Conservation (phyloP, 306 rosid genomes). For the Cucurbita maxima region DNA sequence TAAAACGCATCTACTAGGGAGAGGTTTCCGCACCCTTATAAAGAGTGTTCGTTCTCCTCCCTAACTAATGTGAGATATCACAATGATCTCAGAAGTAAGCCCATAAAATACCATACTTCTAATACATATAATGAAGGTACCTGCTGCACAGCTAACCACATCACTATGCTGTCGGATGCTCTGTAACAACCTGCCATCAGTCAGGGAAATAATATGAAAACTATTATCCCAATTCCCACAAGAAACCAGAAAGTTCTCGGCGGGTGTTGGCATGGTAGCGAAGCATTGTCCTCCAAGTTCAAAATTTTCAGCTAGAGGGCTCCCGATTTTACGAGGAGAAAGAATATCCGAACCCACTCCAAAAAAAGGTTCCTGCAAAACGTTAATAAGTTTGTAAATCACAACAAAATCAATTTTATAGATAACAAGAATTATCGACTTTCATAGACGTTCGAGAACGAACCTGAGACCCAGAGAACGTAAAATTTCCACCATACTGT, state of each 20-base stretch:
- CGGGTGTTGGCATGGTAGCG: constrained; percentile 62
- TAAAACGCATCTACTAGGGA: no score
- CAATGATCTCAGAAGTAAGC: neutral
- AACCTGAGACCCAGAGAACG: constrained; percentile 90
- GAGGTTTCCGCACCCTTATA: no score
- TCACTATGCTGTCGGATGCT: constrained; percentile 95
- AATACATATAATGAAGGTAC: constrained; percentile 20
- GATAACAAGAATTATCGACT: constrained; percentile 3
- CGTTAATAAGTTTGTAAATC: constrained; percentile 6
- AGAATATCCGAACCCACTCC: constrained; percentile 80
- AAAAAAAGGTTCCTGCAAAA: constrained; percentile 72
- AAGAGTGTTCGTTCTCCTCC: no score
- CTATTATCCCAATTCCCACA: constrained; percentile 99
- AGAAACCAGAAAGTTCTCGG: constrained; percentile 70
- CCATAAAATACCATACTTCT: neutral
- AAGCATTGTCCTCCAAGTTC: constrained; percentile 84
- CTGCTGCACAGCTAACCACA: constrained; percentile 96
- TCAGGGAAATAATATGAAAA: constrained; percentile 79
- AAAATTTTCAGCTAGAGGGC: constrained; percentile 79
- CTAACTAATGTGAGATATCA: no score
- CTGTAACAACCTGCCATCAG: constrained; percentile 87
- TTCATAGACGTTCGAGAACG: constrained; percentile 18
- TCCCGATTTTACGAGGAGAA: constrained; percentile 76
- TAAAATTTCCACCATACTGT: constrained; percentile 89
- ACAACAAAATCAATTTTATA: neutral